phyloP scores from a whole-genome alignment of 192 early-diverging fungal species.

The Phycomyces nitens region DNA sequence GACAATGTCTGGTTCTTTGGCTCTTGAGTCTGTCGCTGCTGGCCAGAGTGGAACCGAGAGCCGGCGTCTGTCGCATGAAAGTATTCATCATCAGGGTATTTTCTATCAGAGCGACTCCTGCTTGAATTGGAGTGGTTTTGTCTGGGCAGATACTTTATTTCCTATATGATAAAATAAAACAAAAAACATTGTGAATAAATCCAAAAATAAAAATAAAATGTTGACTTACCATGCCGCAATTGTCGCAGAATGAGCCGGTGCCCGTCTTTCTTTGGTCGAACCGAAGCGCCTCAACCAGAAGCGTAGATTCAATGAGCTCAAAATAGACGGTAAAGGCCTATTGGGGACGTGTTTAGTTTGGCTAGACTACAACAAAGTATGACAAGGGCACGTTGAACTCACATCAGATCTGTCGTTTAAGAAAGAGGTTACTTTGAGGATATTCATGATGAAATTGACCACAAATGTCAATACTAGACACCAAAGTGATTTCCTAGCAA shows the following conservation, averaged over 20 bases:
- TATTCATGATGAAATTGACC: slow-evolving; percentile 34
- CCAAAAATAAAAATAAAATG: background rate
- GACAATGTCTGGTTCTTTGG: no score
- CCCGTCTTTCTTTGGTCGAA: slow-evolving; percentile 11
- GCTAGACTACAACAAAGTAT: no score
- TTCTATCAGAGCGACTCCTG: background rate
- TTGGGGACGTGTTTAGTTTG: background rate
- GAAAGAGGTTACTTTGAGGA: slow-evolving; percentile 30
- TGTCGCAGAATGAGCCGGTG: slow-evolving; percentile 15
- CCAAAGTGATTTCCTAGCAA: slow-evolving; percentile 30
- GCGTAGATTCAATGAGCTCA: slow-evolving; percentile 25
- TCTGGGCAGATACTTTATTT: no score
- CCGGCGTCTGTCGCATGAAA: background rate
- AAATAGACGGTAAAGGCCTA: slow-evolving; percentile 28
- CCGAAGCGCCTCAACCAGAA: slow-evolving; percentile 29
- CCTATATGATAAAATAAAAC: background rate
- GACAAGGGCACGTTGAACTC: slow-evolving; percentile 1
- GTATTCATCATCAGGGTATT: background rate
- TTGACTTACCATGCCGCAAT: slow-evolving; percentile 18
- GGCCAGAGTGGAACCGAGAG: background rate
- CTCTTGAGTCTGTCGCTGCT: background rate
- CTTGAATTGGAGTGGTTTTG: background rate
- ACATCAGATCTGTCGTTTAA: slow-evolving; percentile 26
- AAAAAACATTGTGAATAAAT: background rate
- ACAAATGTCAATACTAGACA: slow-evolving; percentile 34